phyloP scores from a whole-genome alignment of 345 rosid genomes.

The Mallotus nudiflorus region DNA sequence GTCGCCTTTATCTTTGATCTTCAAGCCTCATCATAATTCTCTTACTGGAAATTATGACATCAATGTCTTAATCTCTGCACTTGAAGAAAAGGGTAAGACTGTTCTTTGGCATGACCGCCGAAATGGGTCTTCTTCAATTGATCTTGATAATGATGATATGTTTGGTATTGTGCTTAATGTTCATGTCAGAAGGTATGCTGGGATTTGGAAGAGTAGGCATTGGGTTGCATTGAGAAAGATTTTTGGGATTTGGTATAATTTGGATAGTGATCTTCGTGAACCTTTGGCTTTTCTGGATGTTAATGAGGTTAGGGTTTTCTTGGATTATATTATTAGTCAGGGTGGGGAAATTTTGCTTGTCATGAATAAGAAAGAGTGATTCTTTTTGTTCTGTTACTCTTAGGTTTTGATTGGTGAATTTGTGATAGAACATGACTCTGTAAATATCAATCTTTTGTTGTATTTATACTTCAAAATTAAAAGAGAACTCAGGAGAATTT shows the following conservation, averaged over 20 bases:
- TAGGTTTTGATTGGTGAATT: not conserved
- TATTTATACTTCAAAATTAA: not conserved
- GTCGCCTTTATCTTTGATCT: constrained; percentile 67
- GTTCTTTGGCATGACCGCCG: constrained; percentile 86
- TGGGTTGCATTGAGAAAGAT: constrained; percentile 79
- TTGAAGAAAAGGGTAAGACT: constrained; percentile 60
- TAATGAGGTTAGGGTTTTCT: constrained; percentile 50
- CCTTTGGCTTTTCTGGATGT: constrained; percentile 45
- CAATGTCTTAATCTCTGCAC: constrained; percentile 74
- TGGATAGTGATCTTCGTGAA: constrained; percentile 73
- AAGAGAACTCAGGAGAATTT: not conserved
- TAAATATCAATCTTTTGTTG: not conserved
- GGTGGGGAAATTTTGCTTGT: constrained; percentile 79
- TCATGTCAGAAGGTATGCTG: constrained; percentile 63
- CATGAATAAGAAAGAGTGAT: constrained; percentile 31
- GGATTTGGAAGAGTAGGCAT: constrained; percentile 86
- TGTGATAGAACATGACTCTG: not conserved
- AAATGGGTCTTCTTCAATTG: constrained; percentile 52
- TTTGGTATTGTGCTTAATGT: constrained; percentile 81
- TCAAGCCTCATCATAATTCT: constrained; percentile 81
- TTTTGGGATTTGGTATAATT: constrained; percentile 79
- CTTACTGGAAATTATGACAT: constrained; percentile 85
- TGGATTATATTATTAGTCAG: constrained; percentile 51
- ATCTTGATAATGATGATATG: constrained; percentile 40
- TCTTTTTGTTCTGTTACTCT: not conserved